Base-by-base conservation (phyloP, 208 protist genomes). In the Blechomonas ayalai region DNA sequence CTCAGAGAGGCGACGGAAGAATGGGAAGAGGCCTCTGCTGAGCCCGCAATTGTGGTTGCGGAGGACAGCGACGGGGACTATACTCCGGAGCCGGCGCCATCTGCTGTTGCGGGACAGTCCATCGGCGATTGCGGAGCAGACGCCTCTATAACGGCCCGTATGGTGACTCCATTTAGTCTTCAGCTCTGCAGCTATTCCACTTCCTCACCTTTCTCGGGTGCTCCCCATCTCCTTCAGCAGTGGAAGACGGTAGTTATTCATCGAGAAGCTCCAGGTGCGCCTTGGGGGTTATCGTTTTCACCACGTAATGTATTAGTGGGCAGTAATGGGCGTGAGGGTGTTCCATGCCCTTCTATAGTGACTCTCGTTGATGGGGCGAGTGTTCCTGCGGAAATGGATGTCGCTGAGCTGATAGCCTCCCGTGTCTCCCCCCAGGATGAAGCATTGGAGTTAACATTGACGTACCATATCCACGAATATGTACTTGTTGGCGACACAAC, bases 401-500 rank as follows among this genome's bases (percentile, higher is more conserved):
- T 71, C 12, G 37, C 38, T n/a, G n/a, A n/a, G n/a, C n/a, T n/a
- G n/a, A n/a, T n/a, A n/a, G n/a, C n/a, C n/a, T n/a, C n/a, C n/a
- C n/a, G n/a, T n/a, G n/a, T n/a, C n/a, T n/a, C n/a, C n/a, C n/a
- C n/a, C n/a, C n/a, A n/a, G 15, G 37, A 25, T 12, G 34, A 59
- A 22, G 39, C 38, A 3, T 45, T 79, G 27, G 28, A 49, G 6
- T 36, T 79, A 3, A 48, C 50, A 4, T 41, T 79, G 6, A 35
- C 38, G 7, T 79, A 56, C 44, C 42, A 31, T 8, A 35, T 36
- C 3, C 38, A 44, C 0, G 1, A 2, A 16, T 73, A 59, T 51
- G 53, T 66, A n/a, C 53, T 79, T 6, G 53, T 79, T 0, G 70
- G 70, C 12, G 53, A 73, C 32, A 2, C 35, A 6, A 16, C n/a